Base-by-base conservation (phyloP, 306 rosid species). In the Dryas octopetala region DNA sequence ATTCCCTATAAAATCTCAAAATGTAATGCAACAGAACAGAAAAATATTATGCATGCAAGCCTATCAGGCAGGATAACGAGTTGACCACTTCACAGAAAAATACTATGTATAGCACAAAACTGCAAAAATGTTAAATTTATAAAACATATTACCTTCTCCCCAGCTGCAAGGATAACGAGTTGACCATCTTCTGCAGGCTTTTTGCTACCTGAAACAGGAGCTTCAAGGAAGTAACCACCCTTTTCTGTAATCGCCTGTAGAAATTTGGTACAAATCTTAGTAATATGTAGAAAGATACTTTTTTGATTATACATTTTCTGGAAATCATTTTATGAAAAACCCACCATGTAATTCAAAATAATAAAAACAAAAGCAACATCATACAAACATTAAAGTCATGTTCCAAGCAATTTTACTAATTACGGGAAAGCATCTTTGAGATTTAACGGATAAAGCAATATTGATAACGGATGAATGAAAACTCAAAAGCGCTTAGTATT, bases 151-250 rank as follows among this genome's bases (percentile, higher is more conserved):
- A 89, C 92, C 97, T 91, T 78, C 76, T 87, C 83, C 26, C 98
- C 98, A 43, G 98, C 98, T 51, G 96, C 85, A 57, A 94, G 97
- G 80, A 94, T 86, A 32, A 94, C 82, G 23, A 94, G 83, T 59
- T 94, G 98, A 68, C 98, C 98, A 78, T 94, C 98, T 90, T 94
- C 98, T 64, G 98, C 98, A 2, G 98, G 98, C 85, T 94, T 94
- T 89, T 94, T 94, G 89, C 96, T 89, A 71, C 98, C 98, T 43
- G 98, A 94, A 84, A 94, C 98, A 74, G 98, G 98, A 67, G 94
- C 98, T 83, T 94, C 93, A 53, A 91, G 84, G 79, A 87, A 91
- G 77, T 59, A 46, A 82, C 91, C 96, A 14, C 96, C 93, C 75
- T 76, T 91, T 60, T 77, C 76, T 54, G 70, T 79, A 75, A 91